These are phyloP conservation scores for Syzygium grande DNA, from an alignment of 345 rosid species.

Conservation along the genomic window DNA sequence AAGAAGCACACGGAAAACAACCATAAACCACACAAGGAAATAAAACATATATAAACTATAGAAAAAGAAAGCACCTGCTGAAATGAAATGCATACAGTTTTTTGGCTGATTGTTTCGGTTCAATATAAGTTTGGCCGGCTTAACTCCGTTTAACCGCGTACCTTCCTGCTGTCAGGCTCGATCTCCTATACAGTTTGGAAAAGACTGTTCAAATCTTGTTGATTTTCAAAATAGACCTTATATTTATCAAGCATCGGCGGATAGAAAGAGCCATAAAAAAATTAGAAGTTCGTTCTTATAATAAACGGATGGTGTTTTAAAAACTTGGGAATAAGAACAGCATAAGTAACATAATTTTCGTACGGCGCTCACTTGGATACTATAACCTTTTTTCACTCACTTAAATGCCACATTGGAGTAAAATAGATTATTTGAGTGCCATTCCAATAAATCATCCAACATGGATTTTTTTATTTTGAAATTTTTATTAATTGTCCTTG, in stretches of 20 bases:
- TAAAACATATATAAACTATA: too few relatives aligned
- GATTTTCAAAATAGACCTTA: neutral
- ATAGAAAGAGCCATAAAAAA: neutral
- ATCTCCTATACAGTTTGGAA: neutral
- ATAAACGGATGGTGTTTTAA: neutral
- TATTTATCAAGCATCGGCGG: too few relatives aligned
- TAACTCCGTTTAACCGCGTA: neutral
- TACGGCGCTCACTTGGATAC: too few relatives aligned
- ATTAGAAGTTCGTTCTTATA: neutral
- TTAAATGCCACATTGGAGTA: too few relatives aligned
- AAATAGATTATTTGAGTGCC: too few relatives aligned
- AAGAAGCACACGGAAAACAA: neutral
- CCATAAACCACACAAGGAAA: neutral
- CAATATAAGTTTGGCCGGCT: neutral
- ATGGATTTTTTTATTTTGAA: too few relatives aligned
- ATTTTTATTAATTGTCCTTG: too few relatives aligned
- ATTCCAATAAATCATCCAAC: too few relatives aligned
- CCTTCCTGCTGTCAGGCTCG: neutral
- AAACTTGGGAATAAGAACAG: neutral
- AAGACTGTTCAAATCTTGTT: neutral
- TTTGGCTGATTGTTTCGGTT: neutral
- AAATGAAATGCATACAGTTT: neutral
- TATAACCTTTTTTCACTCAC: too few relatives aligned
- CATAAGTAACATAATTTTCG: too few relatives aligned
- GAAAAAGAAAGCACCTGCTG: neutral